Conservation (phyloP, 208 protist genomes). For the Sergeia podlipaevii region DNA sequence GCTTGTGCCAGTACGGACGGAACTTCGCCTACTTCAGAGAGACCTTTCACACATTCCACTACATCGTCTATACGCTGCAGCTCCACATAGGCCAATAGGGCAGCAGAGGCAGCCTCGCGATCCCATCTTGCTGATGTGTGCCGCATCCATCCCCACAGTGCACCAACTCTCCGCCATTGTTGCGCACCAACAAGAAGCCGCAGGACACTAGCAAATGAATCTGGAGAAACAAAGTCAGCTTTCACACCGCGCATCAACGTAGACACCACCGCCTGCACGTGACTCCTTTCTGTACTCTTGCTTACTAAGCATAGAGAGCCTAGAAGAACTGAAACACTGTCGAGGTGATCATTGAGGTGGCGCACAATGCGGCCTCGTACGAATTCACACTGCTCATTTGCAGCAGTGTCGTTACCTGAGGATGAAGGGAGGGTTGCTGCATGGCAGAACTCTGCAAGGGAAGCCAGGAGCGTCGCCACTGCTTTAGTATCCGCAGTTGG, state of each 20-base stretch:
- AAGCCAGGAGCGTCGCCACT: too few species aligned
- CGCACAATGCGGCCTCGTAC: conserved; percentile 47
- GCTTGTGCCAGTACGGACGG: conserved; percentile 53
- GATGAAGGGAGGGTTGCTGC: too few species aligned
- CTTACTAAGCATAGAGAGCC: conserved; percentile 46
- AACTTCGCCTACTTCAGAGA: conserved; percentile 47
- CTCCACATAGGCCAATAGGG: conserved; percentile 41
- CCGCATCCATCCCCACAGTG: conserved; percentile 77
- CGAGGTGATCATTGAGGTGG: too few species aligned
- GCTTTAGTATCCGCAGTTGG: too few species aligned
- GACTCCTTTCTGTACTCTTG: conserved; percentile 3
- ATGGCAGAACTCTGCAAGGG: too few species aligned
- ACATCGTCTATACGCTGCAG: conserved; percentile 36
- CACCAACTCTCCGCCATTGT: conserved; percentile 23
- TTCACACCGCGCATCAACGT: conserved; percentile 39
- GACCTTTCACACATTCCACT: conserved; percentile 52
- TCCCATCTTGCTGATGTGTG: conserved; percentile 83
- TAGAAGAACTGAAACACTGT: conserved; percentile 41
- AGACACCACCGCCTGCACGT: conserved; percentile 34
- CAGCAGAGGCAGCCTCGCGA: conserved; percentile 38
- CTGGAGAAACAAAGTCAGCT: conserved; percentile 43
- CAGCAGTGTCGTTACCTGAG: too few species aligned
- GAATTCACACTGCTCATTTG: too few species aligned
- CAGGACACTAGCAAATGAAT: conserved; percentile 48
- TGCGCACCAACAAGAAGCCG: conserved; percentile 25